Evolutionary conservation across 1,139 yeast species (phyloP).

Genomic region (Tardiomyces blankii): DNA sequence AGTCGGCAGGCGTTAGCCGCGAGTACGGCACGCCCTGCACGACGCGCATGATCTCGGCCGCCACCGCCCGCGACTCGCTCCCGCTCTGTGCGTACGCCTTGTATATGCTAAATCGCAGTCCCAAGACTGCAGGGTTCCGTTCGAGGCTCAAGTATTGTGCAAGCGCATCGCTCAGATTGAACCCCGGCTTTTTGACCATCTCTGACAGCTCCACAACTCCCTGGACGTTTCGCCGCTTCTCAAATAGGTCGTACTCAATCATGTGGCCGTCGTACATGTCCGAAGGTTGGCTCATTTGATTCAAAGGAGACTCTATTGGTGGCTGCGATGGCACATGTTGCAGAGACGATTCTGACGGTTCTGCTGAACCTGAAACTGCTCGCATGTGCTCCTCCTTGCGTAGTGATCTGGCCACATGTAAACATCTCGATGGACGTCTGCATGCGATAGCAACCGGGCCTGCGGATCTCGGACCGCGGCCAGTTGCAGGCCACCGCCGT

Average conservation of each 20-base stretch:
- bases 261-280: background rate
- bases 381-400: too few relatives aligned
- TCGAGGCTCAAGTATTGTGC: background rate
- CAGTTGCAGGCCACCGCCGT: too few relatives aligned
- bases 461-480: too few relatives aligned
- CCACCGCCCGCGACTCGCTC: background rate
- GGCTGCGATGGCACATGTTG: too few relatives aligned
- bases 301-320: too few relatives aligned
- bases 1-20: background rate
- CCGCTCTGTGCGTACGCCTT: background rate
- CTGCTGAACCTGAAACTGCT: too few relatives aligned
- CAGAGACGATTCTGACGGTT: too few relatives aligned
- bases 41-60: background rate
- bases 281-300: too few relatives aligned
- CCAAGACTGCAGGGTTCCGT: background rate
- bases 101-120: background rate
- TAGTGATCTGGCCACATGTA: too few relatives aligned
- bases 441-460: too few relatives aligned
- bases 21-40: background rate
- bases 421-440: too few relatives aligned
- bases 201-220: background rate
- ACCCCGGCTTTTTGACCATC: background rate
- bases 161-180: background rate
- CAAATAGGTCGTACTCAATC: background rate
- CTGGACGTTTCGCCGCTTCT: background rate